phyloP scores from a whole-genome alignment of 495 filamentous ascomycete genomes.

The Penicillium flavigenum region DNA sequence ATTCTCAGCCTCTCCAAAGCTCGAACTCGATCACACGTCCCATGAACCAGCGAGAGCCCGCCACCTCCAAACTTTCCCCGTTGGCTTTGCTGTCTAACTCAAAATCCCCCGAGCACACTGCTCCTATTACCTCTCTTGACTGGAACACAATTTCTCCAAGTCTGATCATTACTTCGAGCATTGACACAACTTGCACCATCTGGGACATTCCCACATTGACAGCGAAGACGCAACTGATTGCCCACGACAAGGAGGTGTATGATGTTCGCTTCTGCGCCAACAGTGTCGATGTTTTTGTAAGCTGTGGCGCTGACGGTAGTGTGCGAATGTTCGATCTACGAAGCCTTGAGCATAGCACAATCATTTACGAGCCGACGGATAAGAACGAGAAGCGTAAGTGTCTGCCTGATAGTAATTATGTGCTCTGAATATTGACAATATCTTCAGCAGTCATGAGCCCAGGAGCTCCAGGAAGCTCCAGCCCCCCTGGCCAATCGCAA shows the following conservation, averaged over 20 bases:
- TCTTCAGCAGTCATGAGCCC: conserved; percentile 40
- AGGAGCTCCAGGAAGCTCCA: conserved; percentile 47
- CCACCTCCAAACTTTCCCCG: conserved; percentile 85
- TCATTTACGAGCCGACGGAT: conserved; percentile 95
- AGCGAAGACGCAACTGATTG: conserved; percentile 97
- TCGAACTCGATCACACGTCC: conserved; percentile 75
- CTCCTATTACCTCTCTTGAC: conserved; percentile 91
- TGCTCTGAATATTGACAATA: conserved; percentile 5
- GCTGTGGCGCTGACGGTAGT: conserved; percentile 95
- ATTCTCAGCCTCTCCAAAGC: conserved; percentile 45
- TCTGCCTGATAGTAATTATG: neutral
- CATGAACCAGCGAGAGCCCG: conserved; percentile 60
- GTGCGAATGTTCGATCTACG: conserved; percentile 98
- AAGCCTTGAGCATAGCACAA: conserved; percentile 96
- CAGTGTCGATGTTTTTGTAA: conserved; percentile 95
- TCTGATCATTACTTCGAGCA: conserved; percentile 96
- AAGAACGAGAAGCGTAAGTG: conserved; percentile 78
- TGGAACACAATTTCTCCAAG: conserved; percentile 97
- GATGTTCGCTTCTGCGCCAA: conserved; percentile 97
- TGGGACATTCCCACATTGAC: conserved; percentile 99
- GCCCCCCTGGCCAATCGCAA: conserved; percentile 67
- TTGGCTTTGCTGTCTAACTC: conserved; percentile 93
- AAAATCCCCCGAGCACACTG: conserved; percentile 97
- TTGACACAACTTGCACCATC: conserved; percentile 99
- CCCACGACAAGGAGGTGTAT: conserved; percentile 98